A percentile compares a stretch with the other conserved stretches of the same genome.
These are phyloP conservation scores for Aspergillus nanangensis DNA, from an alignment of 495 filamentous ascomycete genomes.

Conservation along the genomic window DNA sequence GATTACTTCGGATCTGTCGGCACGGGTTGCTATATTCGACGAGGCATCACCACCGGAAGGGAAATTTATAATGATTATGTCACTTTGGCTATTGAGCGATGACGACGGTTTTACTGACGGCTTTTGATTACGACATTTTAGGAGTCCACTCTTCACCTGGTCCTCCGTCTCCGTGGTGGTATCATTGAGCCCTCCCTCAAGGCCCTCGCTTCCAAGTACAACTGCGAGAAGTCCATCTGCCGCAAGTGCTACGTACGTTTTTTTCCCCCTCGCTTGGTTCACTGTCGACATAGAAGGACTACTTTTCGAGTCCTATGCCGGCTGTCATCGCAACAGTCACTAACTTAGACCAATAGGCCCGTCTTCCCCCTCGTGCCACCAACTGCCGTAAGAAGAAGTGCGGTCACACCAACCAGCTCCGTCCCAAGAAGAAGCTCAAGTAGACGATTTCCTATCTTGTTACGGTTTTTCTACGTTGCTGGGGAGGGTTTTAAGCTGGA, in stretches of 20 bases:
- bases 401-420: slow-evolving; percentile 98
- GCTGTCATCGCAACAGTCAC: slow-evolving; percentile 1
- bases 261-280: slow-evolving; percentile 1
- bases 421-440: slow-evolving; percentile 99
- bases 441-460: slow-evolving; percentile 53
- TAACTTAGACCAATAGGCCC: slow-evolving; percentile 54
- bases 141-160: slow-evolving; percentile 98
- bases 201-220: slow-evolving; percentile 97
- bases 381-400: slow-evolving; percentile 99
- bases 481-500: slow-evolving; percentile 25
- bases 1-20: not conserved
- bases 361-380: slow-evolving; percentile 95
- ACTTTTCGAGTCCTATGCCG: no score
- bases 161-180: slow-evolving; percentile 98
- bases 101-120: not conserved
- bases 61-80: no score
- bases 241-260: slow-evolving; percentile 95
- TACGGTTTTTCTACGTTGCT: slow-evolving; percentile 43
- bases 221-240: slow-evolving; percentile 99
- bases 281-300: no score
- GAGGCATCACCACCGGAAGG: not conserved
- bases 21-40: not conserved
- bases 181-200: slow-evolving; percentile 99
- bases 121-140: slow-evolving; percentile 27
- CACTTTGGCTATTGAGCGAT: no score